A percentile compares a stretch with the other conserved stretches of the same genome.
phyloP scores from a whole-genome alignment of 1,139 yeast species.

The Lodderomyces beijingensis region DNA sequence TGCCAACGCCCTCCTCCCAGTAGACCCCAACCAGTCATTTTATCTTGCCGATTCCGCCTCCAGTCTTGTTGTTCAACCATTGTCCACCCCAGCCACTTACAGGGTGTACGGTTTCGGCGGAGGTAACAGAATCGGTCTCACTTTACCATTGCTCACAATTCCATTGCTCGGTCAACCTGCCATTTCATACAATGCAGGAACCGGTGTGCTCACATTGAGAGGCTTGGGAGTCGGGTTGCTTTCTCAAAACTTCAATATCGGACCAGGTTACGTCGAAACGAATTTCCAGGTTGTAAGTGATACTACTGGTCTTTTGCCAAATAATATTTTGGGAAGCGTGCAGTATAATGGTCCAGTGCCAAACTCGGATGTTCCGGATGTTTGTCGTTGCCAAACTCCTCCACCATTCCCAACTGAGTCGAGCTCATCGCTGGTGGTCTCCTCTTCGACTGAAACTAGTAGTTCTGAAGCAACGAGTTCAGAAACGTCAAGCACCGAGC shows the following conservation, averaged over 20 bases:
- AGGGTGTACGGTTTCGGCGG: conserved; percentile 24
- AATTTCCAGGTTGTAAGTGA: conserved; percentile 14
- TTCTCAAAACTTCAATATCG: conserved; percentile 1
- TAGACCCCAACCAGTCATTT: conserved; percentile 19
- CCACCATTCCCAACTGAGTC: conserved; percentile 4
- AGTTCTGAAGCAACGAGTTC: conserved; percentile 7
- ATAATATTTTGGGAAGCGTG: conserved; percentile 12
- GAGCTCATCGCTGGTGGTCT: conserved; percentile 4
- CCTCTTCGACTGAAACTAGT: conserved; percentile 4
- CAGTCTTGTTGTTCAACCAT: conserved; percentile 17
- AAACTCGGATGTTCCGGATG: conserved; percentile 9
- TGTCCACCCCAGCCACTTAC: conserved; percentile 18
- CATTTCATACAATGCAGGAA: neutral
- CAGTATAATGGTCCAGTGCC: conserved; percentile 19
- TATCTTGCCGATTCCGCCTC: conserved; percentile 19
- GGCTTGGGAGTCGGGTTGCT: neutral
- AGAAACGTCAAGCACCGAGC: conserved; percentile 2
- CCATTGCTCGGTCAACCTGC: neutral
- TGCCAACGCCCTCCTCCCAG: conserved; percentile 15
- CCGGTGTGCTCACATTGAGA: conserved; percentile 1
- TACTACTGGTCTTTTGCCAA: conserved; percentile 14
- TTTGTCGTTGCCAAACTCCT: neutral
- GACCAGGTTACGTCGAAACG: conserved; percentile 14
- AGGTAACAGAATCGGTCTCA: conserved; percentile 7
- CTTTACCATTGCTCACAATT: conserved; percentile 3